phyloP scores from a whole-genome alignment of 768 basidiomycete genomes.

The Mycena amicta region DNA sequence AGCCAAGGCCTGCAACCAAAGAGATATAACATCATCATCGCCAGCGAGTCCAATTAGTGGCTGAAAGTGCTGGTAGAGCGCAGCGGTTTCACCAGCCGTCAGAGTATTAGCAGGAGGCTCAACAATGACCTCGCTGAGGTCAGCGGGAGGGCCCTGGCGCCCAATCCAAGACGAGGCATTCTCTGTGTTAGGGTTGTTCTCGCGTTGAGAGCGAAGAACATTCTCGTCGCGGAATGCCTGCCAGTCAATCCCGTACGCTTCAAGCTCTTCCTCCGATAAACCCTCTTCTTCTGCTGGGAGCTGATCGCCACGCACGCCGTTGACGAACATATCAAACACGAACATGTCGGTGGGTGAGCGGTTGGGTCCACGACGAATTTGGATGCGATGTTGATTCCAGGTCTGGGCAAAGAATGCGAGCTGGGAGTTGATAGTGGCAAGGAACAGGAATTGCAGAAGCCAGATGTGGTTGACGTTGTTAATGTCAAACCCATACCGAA shows the following conservation, averaged over 20 bases:
- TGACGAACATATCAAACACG: slow-evolving; percentile 31
- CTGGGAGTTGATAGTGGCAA: slow-evolving; percentile 33
- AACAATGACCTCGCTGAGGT: slow-evolving; percentile 11
- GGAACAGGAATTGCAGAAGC: slow-evolving; percentile 42
- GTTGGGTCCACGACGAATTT: slow-evolving; percentile 16
- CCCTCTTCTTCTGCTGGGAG: slow-evolving; percentile 3
- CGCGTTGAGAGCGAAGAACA: slow-evolving; percentile 1
- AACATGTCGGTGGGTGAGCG: slow-evolving; percentile 32
- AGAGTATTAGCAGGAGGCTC: slow-evolving; percentile 1
- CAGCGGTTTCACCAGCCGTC: background rate
- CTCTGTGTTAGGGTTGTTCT: slow-evolving; percentile 6
- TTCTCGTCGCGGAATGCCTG: slow-evolving; percentile 7
- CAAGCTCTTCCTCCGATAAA: slow-evolving; percentile 5
- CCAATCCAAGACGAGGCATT: slow-evolving; percentile 7
- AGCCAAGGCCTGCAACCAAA: background rate
- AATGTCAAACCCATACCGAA: slow-evolving; percentile 28
- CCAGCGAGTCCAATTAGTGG: background rate
- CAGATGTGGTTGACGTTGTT: slow-evolving; percentile 36
- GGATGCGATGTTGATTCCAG: slow-evolving; percentile 39
- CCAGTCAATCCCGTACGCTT: slow-evolving; percentile 20
- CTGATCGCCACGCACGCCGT: slow-evolving; percentile 29
- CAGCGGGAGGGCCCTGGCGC: slow-evolving; percentile 3
- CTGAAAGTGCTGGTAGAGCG: background rate
- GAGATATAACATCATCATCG: background rate
- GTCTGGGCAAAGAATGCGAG: slow-evolving; percentile 28